A percentile compares a stretch with the other conserved stretches of the same genome.
Conservation (phyloP, 139 green algal genomes). For the Chlamydomonas asymmetrica region DNA sequence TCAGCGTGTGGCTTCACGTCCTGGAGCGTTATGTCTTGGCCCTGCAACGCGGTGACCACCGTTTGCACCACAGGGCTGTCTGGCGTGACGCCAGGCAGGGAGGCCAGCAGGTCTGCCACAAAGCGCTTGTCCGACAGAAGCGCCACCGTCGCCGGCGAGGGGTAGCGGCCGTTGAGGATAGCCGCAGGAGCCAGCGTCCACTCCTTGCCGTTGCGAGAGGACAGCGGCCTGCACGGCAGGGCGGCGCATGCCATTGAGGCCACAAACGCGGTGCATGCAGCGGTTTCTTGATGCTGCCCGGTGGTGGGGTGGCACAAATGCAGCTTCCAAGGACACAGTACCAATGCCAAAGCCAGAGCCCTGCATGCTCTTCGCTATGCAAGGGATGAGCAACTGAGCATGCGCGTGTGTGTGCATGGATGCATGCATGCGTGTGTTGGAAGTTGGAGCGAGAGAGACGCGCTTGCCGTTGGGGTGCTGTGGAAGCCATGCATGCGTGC, state of each 20-base stretch:
- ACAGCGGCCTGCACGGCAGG: neutral
- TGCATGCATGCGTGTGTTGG: too few species aligned
- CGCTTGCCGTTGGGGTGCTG: neutral
- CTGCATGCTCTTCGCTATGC: neutral
- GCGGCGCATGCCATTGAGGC: neutral
- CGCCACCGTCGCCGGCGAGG: slow-evolving; percentile 1
- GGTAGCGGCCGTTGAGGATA: slow-evolving; percentile 27
- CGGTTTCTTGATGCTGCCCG: neutral
- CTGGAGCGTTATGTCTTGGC: slow-evolving; percentile 19
- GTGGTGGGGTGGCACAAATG: neutral
- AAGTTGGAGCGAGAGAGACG: neutral
- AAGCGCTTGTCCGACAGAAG: slow-evolving; percentile 8
- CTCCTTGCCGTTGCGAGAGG: neutral
- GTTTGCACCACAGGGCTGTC: slow-evolving; percentile 3
- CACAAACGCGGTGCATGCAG: neutral
- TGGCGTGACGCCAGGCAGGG: slow-evolving; percentile 18
- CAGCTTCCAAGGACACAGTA: neutral
- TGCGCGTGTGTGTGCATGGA: neutral
- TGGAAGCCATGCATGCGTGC: neutral
- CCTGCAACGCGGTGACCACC: slow-evolving; percentile 24
- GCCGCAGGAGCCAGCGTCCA: slow-evolving; percentile 11
- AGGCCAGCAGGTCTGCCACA: slow-evolving; percentile 17
- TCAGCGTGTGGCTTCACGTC: too few species aligned
- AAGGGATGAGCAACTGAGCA: neutral
- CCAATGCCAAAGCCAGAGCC: neutral